Evolutionary conservation across 2,329 filamentous ascomycete species (phyloP).

Genomic region (Ophiostoma pallidulum): DNA sequence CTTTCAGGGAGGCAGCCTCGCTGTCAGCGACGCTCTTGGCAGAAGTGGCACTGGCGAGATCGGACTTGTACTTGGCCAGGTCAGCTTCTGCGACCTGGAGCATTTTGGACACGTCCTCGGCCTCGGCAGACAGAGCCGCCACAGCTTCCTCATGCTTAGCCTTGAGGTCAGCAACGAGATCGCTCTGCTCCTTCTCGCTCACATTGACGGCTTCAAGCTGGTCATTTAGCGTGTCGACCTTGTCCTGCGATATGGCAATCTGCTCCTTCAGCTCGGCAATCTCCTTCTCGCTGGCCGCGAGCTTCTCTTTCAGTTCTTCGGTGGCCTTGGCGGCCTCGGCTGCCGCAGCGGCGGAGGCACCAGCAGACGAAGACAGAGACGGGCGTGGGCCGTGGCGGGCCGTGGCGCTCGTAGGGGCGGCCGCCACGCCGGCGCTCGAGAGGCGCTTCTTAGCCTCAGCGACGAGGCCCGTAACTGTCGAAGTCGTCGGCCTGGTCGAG

Average conservation of each 20-base stretch:
- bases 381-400: conserved; percentile 34
- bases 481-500: conserved; percentile 23
- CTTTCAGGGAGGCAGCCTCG: conserved; percentile 39
- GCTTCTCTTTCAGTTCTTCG: conserved; percentile 51
- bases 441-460: conserved; percentile 49
- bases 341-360: conserved; percentile 28
- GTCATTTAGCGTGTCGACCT: conserved; percentile 44
- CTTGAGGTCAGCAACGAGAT: conserved; percentile 40
- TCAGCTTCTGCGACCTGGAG: conserved; percentile 42
- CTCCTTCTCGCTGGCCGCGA: conserved; percentile 48
- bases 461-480: conserved; percentile 28
- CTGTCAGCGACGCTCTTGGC: conserved; percentile 40
- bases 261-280: conserved; percentile 48
- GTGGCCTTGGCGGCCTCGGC: conserved; percentile 43
- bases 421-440: conserved; percentile 37
- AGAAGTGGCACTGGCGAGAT: conserved; percentile 38
- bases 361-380: conserved; percentile 23
- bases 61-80: conserved; percentile 39
- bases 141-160: conserved; percentile 40
- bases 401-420: conserved; percentile 30
- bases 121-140: conserved; percentile 35
- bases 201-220: conserved; percentile 37
- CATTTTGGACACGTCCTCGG: conserved; percentile 41
- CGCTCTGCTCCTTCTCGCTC: conserved; percentile 34
- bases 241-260: conserved; percentile 45